These are phyloP conservation scores for Isoetes taiwanensis DNA, from an alignment of 75 land plant species.

Conservation along the genomic window DNA sequence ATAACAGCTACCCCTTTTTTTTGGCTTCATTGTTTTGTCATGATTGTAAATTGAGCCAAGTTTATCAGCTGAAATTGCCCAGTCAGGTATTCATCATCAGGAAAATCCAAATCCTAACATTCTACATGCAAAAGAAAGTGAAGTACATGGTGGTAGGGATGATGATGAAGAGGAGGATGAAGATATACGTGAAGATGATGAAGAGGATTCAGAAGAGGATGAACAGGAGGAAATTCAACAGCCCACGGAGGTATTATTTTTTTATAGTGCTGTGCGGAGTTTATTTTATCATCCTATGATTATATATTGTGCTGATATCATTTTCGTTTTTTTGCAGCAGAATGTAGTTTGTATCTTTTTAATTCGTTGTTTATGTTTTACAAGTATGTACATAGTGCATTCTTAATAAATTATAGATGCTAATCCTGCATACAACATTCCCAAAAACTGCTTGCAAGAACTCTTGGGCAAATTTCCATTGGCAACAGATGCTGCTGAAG, in stretches of 20 bases:
- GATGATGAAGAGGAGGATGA: not conserved
- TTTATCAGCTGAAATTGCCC: not conserved
- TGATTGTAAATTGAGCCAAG: not conserved
- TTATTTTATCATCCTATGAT: too few relatives aligned
- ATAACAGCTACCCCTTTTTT: not conserved
- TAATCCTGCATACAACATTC: constrained; percentile 27
- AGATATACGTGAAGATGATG: constrained; percentile 11
- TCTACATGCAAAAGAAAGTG: not conserved
- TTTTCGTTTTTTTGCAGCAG: too few relatives aligned
- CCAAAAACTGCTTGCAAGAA: constrained; percentile 45
- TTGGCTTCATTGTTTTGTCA: not conserved
- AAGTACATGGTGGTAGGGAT: not conserved
- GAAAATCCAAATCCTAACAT: constrained; percentile 2
- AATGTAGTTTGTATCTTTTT: too few relatives aligned
- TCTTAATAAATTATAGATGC: too few relatives aligned
- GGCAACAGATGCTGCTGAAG: constrained; percentile 2
- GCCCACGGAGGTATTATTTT: too few relatives aligned
- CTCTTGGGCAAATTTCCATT: constrained; percentile 49
- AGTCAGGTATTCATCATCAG: not conserved
- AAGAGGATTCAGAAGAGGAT: constrained; percentile 16
- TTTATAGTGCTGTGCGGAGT: too few relatives aligned
- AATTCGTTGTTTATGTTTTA: not conserved
- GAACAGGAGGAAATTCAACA: constrained; percentile 19
- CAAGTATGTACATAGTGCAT: constrained; percentile 13
- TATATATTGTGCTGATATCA: too few relatives aligned